These are phyloP conservation scores for Mallotus repandus DNA, from an alignment of 441 rosid species.

Conservation along the genomic window DNA sequence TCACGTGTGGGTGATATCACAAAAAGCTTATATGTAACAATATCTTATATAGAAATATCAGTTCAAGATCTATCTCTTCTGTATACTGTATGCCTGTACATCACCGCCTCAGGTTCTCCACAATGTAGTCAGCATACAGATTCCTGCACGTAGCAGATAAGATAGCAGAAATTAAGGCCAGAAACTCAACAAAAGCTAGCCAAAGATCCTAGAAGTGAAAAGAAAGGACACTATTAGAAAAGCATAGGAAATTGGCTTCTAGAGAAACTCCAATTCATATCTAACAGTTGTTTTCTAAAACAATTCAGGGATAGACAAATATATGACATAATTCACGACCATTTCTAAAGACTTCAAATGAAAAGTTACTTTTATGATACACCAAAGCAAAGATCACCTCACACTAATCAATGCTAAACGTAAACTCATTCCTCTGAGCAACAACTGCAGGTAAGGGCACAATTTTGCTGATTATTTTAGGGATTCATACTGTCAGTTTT, in stretches of 20 bases:
- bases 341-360: background rate
- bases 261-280: background rate
- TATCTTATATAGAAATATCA: conserved; percentile 15
- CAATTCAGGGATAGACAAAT: background rate
- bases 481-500: too few relatives aligned
- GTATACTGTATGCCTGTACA: background rate
- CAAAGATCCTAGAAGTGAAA: background rate
- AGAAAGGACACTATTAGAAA: background rate
- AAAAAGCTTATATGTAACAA: conserved; percentile 8
- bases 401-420: background rate
- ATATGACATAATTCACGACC: background rate
- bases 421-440: background rate
- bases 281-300: background rate
- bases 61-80: background rate
- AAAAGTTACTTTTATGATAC: background rate
- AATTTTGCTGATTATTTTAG: background rate
- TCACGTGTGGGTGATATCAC: background rate
- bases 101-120: conserved; percentile 91
- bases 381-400: background rate
- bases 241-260: background rate
- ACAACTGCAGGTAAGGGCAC: too few relatives aligned
- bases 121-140: conserved; percentile 85
- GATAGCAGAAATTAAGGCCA: background rate
- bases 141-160: conserved; percentile 48
- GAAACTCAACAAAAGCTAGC: background rate